Evolutionary conservation across 352 stramenopile species (phyloP), one percentile per base, ranked within the genome.

Genomic region (Phytopythium helicoides): DNA sequence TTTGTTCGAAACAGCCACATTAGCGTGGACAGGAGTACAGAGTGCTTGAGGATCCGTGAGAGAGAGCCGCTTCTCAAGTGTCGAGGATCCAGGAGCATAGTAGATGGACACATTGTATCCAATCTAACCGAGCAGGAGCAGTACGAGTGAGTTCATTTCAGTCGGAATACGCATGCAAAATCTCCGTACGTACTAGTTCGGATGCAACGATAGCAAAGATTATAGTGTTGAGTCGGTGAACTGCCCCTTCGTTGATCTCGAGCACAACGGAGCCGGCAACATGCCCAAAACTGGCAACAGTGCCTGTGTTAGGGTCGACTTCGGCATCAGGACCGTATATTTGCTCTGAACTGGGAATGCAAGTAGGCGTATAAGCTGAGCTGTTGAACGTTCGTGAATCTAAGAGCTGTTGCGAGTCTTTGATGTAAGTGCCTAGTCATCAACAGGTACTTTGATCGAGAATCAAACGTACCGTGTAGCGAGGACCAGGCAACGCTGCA

Each of bases 191-290:
- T 64, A 81, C 71, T 56, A 81, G 28, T 58, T 84, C 73, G n/a
- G 69, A 56, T 1, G 63, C 65, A 14, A 87, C 44, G 44, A 87
- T 83, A 2, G 74, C 52, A 22, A 81, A 66, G 7, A 81, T 41
- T 22, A 74, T 51, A 1, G 74, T 64, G 10, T 68, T 68, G 9
- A 87, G 55, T 9, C 26, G 37, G 25, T 82, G 68, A 0, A 73
- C 69, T 2, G 53, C 49, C 67, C 74, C 84, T 7, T 44, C 59
- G 23, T 72, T 60, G 18, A 78, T 46, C 54, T 87, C 74, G 21
- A 86, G 23, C 2, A 82, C 47, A 22, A 87, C 47, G 1, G 72
- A 64, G 2, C 68, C 64, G 10, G 71, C 68, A 3, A 70, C 58
- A 19, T 54, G 54, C 19, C 68, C 71, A 8, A 40, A 36, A 11